Percentiles rank a stretch among this genome's conserved stretches.
Evolutionary conservation across 2,329 filamentous ascomycete genomes (phyloP).

Genomic region (Cercospora janseana): DNA sequence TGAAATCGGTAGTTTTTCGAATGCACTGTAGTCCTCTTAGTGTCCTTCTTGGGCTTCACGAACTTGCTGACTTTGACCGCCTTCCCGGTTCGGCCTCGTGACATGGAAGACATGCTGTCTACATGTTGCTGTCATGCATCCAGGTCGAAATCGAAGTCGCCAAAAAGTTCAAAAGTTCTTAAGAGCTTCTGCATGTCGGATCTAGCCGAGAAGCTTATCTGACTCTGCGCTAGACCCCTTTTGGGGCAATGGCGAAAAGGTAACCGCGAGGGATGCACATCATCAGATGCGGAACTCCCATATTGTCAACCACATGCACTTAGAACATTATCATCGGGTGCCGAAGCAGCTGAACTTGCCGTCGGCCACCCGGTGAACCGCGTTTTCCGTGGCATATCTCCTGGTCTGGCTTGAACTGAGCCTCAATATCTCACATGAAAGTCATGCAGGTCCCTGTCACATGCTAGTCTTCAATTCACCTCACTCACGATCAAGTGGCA

Average conservation of each 20-base stretch:
- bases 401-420: neutral
- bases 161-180: slow-evolving; percentile 13
- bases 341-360: no score
- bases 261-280: neutral
- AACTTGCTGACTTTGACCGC: slow-evolving; percentile 33
- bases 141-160: slow-evolving; percentile 7
- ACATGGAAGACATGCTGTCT: slow-evolving; percentile 45
- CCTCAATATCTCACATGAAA: slow-evolving; percentile 8
- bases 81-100: slow-evolving; percentile 39
- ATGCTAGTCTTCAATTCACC: slow-evolving; percentile 3
- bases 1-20: slow-evolving; percentile 87
- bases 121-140: slow-evolving; percentile 22
- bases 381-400: no score
- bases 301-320: no score
- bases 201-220: slow-evolving; percentile 11
- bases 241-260: neutral
- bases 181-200: slow-evolving; percentile 5
- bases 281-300: neutral
- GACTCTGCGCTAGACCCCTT: neutral
- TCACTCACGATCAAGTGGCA: neutral
- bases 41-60: slow-evolving; percentile 61
- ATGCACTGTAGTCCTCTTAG: slow-evolving; percentile 64
- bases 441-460: neutral
- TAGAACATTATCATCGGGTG: neutral
- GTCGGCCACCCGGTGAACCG: neutral